Base-by-base conservation (phyloP, 805 yeast genomes). In the Lachancea meyersii region DNA sequence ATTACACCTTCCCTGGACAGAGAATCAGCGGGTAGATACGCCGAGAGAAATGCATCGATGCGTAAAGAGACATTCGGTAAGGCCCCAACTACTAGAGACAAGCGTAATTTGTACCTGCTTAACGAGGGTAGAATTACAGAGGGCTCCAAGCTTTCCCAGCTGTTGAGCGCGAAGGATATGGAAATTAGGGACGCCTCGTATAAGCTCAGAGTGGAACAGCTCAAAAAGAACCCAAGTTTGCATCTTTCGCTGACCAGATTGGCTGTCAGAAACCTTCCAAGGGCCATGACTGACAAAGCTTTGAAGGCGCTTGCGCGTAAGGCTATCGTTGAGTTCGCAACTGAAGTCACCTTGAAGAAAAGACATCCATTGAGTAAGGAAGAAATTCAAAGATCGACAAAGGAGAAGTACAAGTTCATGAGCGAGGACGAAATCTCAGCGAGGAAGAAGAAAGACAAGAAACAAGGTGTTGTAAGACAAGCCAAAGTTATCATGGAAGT, bases 221-320 rank as follows among this genome's bases (percentile, higher is more conserved):
- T 93, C 56, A 81, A 83, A 61, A 85, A 86, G 54, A 93, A 91
- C 64, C 96, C 97, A 16, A 71, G 93, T 10, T 71, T 93, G 57
- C 97, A 91, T 71, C 69, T 93, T 46, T 86, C 96, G n/a, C 69
- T 91, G 66, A 91, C 97, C 1, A 80, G 98, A 70, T 75, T 93
- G 61, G 98, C 98, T 8, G 77, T 93, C 45, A 77, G 98, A 67
- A 93, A 93, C 61, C 66, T 93, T 40, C 98, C 98, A 35, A 79
- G 97, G 61, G 80, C 94, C 11, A 80, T 93, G 93, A 83, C 78
- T 47, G 86, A 82, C 48, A 87, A 86, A 63, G 80, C 94, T 0
- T 70, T 93, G 54, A 93, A 93, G 59, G 95, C 94, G 1, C 71
- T 93, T 38, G 97, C 94, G 31, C 81, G 98, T 64, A 86, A 86